Evolutionary conservation across 2,329 filamentous ascomycete species (phyloP), one percentile per base, ranked within the genome.

Genomic region (Diplodia sapinea): DNA sequence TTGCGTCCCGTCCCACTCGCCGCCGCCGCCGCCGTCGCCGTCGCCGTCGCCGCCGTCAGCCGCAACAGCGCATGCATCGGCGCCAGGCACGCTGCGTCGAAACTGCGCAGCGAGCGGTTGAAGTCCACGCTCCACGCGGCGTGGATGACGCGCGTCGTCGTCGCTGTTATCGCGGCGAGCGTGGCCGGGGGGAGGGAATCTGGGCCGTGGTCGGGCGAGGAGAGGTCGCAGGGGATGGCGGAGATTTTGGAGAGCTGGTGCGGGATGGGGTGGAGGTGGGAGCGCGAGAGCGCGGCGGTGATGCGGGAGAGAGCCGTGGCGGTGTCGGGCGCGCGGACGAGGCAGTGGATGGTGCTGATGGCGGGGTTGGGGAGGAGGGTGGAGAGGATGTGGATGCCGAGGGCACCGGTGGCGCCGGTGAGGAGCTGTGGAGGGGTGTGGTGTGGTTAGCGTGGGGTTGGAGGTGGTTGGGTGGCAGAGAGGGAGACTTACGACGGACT

Each of bases 331-430:
- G 75, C 71, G 40, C 85, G 79, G 7, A 85, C 81, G 3, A 86
- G 79, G 63, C 83, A 85, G 76, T 84, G 85, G 3, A 87, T 76
- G 13, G 76, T 77, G 11, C 68, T 33, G n/a, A 77, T 74, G 49
- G 72, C 65, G 17, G 69, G 36, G 5, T 69, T 70, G 20, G 51
- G 69, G 20, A 73, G 69, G 20, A 78, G 67, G 31, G 75, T 70
- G 17, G 71, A 68, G 2, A 86, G 79, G 1, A 88, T 79, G 70
- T 89, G 87, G 0, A 84, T 80, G 1, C 88, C 88, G 0, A 90
- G 79, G 2, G 87, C 88, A 0, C 88, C 88, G 0, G 88, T 90
- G 0, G 85, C 83, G 1, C 88, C 88, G 0, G 88, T 90, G 2
- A 90, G 75, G 2, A 87, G 77, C 74, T 80, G 36, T 67, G 66